phyloP scores from a whole-genome alignment of 2,329 filamentous ascomycete genomes.

The Aspergillus versicolor region DNA sequence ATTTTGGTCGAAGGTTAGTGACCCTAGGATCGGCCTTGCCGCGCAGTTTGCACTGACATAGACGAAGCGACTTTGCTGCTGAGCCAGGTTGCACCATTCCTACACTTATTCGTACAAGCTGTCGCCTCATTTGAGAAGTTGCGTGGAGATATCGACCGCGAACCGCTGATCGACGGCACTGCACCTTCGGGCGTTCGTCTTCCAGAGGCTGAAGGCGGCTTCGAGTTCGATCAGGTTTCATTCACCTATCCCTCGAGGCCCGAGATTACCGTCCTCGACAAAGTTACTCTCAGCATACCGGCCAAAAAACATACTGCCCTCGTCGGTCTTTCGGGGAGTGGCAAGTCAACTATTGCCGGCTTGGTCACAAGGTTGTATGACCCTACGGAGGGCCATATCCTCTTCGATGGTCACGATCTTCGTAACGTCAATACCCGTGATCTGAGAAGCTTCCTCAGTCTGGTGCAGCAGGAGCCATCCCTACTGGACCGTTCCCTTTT shows the following conservation, averaged over 20 bases:
- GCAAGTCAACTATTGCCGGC: slow-evolving; percentile 50
- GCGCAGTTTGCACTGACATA: too few species aligned
- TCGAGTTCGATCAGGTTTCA: slow-evolving; percentile 34
- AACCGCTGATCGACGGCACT: slow-evolving; percentile 47
- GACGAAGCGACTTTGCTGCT: slow-evolving; percentile 37
- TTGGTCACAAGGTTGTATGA: slow-evolving; percentile 41
- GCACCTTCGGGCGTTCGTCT: slow-evolving; percentile 2
- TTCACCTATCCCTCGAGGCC: slow-evolving; percentile 40
- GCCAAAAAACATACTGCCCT: slow-evolving; percentile 43
- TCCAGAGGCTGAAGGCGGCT: slow-evolving; percentile 21
- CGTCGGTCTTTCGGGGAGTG: slow-evolving; percentile 52
- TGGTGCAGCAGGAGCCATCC: slow-evolving; percentile 54
- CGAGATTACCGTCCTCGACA: slow-evolving; percentile 35
- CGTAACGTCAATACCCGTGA: slow-evolving; percentile 34
- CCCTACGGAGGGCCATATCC: slow-evolving; percentile 30
- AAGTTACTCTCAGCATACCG: slow-evolving; percentile 32
- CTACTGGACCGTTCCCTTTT: slow-evolving; percentile 53
- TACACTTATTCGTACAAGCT: slow-evolving; percentile 51
- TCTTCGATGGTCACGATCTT: slow-evolving; percentile 31
- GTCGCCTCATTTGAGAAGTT: slow-evolving; percentile 58
- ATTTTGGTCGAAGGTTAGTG: slow-evolving; percentile 25
- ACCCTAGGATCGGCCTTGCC: too few species aligned
- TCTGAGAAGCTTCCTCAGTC: slow-evolving; percentile 35
- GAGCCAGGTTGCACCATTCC: slow-evolving; percentile 38
- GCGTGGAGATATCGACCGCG: slow-evolving; percentile 56